Evolutionary conservation across 2,329 filamentous ascomycete species (phyloP).

Genomic region (Fusarium denticulatum): DNA sequence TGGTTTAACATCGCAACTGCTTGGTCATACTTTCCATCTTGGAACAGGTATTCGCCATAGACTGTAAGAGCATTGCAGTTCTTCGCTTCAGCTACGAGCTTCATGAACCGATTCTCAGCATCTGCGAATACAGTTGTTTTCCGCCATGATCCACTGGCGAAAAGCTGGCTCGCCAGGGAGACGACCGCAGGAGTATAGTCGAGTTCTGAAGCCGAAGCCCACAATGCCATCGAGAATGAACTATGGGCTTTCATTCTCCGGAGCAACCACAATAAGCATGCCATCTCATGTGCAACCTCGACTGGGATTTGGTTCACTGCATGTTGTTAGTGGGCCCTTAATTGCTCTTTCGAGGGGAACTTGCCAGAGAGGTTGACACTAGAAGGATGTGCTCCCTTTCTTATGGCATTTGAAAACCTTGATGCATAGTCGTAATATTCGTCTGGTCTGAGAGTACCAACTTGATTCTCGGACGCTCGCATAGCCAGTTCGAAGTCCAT

Average conservation of each 20-base stretch:
- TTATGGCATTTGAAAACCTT: conserved; percentile 37
- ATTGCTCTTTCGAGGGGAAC: background rate
- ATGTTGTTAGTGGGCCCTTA: conserved; percentile 4
- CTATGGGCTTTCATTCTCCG: background rate
- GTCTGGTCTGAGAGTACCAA: conserved; percentile 31
- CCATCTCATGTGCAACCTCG: conserved; percentile 42
- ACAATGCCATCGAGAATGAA: conserved; percentile 41
- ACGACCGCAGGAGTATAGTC: conserved; percentile 47
- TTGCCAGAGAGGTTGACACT: conserved; percentile 38
- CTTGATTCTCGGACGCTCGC: conserved; percentile 9
- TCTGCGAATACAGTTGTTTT: conserved; percentile 16
- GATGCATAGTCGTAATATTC: conserved; percentile 40
- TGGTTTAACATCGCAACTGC: conserved; percentile 36
- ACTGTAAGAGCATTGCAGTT: conserved; percentile 50
- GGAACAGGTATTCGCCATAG: conserved; percentile 46
- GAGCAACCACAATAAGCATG: conserved; percentile 39
- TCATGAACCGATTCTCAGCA: conserved; percentile 44
- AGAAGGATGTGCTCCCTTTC: conserved; percentile 34
- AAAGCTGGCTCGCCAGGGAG: conserved; percentile 39
- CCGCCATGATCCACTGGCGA: conserved; percentile 35
- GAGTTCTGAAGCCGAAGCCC: conserved; percentile 47
- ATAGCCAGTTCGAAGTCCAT: conserved; percentile 37
- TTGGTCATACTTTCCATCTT: conserved; percentile 36
- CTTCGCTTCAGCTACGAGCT: conserved; percentile 44
- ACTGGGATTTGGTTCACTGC: conserved; percentile 36